These are phyloP conservation scores for Volvox reticuliferus DNA, from an alignment of 139 green algal species.

Conservation along the genomic window DNA sequence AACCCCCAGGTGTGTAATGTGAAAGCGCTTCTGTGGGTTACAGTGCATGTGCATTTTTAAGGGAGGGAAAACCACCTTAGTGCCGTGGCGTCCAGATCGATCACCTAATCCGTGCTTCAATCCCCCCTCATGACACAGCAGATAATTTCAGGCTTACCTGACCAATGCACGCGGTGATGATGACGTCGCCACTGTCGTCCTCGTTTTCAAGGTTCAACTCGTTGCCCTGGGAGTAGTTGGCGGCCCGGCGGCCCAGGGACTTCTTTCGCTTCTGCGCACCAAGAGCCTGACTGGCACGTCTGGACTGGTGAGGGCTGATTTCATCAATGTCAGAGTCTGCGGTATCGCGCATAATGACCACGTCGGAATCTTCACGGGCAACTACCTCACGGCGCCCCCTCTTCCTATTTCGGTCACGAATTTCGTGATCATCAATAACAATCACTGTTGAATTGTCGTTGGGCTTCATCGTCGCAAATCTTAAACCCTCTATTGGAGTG, in stretches of 20 bases:
- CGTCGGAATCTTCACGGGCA: neutral
- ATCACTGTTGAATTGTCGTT: neutral
- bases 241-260: neutral
- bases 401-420: neutral
- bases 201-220: neutral
- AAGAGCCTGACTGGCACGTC: neutral
- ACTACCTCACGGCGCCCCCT: neutral
- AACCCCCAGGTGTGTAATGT: neutral
- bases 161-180: neutral
- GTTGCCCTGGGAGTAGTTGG: neutral
- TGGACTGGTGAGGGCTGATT: neutral
- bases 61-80: neutral
- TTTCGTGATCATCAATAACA: neutral
- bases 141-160: neutral
- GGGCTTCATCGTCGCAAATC: neutral
- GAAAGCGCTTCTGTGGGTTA: neutral
- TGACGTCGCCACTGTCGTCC: neutral
- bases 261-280: neutral
- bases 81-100: neutral
- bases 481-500: neutral
- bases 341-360: neutral
- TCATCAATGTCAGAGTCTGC: constrained; percentile 11
- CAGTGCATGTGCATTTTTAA: neutral
- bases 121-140: neutral
- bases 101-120: neutral